Conservation (phyloP, 352 stramenopile species). For the Phytopythium litorale region DNA sequence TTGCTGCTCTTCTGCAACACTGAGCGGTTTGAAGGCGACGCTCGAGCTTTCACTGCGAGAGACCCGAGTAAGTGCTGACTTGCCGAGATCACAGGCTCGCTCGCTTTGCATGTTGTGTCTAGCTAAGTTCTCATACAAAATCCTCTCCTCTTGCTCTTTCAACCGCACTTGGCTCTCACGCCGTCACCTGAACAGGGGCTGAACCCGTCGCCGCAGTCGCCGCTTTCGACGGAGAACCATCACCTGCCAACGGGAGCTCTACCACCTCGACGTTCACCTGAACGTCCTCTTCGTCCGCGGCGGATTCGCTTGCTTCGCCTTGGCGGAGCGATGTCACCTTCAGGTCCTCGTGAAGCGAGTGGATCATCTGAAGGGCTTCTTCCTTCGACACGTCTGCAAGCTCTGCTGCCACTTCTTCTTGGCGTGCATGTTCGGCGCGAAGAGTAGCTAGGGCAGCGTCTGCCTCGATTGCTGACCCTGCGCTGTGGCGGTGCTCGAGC, state of each 20-base stretch:
- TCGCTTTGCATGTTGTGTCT: not conserved
- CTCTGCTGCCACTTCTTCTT: slow-evolving; percentile 15
- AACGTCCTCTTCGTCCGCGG: not conserved
- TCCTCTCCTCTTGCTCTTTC: not conserved
- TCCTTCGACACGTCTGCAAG: slow-evolving; percentile 21
- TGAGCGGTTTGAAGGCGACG: too few relatives aligned
- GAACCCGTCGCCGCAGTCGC: not conserved
- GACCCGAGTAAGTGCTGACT: not conserved
- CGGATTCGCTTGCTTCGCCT: not conserved
- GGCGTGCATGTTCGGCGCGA: slow-evolving; percentile 17
- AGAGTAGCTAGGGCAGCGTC: slow-evolving; percentile 9
- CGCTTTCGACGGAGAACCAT: not conserved
- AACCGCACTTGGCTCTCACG: not conserved
- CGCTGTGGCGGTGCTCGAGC: slow-evolving; percentile 13
- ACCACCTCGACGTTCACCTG: slow-evolving; percentile 5
- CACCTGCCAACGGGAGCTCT: not conserved
- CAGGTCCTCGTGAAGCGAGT: slow-evolving; percentile 22
- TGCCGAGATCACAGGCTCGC: not conserved
- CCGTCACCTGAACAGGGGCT: not conserved
- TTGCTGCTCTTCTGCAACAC: too few relatives aligned
- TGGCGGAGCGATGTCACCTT: slow-evolving; percentile 1
- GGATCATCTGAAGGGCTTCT: slow-evolving; percentile 37
- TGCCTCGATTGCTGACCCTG: slow-evolving; percentile 10
- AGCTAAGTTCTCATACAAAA: not conserved
- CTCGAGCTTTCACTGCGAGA: not conserved